phyloP scores from a whole-genome alignment of 148 eudicot genomes.

The Linanthus parryae region DNA sequence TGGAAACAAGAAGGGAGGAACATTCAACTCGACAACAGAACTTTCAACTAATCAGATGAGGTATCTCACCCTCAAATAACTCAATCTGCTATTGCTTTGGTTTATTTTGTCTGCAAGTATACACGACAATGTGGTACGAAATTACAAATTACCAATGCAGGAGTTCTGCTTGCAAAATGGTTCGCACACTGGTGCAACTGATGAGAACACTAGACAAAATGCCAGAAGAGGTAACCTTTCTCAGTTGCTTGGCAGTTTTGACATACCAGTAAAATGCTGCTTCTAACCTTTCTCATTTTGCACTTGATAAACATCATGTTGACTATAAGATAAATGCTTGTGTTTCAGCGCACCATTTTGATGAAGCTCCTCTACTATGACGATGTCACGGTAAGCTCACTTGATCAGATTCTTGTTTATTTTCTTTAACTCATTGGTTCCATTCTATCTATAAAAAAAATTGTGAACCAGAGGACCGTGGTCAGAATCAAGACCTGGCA shows the following conservation, averaged over 20 bases:
- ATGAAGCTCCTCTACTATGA: slow-evolving; percentile 95
- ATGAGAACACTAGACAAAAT: slow-evolving; percentile 95
- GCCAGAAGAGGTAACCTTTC: slow-evolving; percentile 82
- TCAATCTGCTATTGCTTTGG: background rate
- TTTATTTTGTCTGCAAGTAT: background rate
- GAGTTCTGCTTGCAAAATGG: slow-evolving; percentile 98
- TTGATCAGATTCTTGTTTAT: background rate
- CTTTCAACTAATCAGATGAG: slow-evolving; percentile 89
- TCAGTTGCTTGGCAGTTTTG: background rate
- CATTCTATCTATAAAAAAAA: too few species aligned
- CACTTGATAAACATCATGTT: background rate
- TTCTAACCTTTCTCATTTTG: background rate
- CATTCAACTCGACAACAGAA: slow-evolving; percentile 66
- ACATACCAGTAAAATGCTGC: slow-evolving; percentile 2
- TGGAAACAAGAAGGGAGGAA: slow-evolving; percentile 81
- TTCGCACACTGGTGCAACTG: slow-evolving; percentile 79
- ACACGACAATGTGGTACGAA: background rate
- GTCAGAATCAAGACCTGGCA: too few species aligned
- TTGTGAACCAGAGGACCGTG: too few species aligned
- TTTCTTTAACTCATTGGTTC: too few species aligned
- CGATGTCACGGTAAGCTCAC: slow-evolving; percentile 74
- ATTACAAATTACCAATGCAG: slow-evolving; percentile 26
- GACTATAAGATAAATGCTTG: too few species aligned
- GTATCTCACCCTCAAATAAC: slow-evolving; percentile 25
- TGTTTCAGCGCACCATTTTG: slow-evolving; percentile 83